A percentile compares a stretch with the other conserved stretches of the same genome.
Evolutionary conservation across 2,329 filamentous ascomycete genomes (phyloP).

Genomic region (Ophiocordyceps camponoti-rufipedis): DNA sequence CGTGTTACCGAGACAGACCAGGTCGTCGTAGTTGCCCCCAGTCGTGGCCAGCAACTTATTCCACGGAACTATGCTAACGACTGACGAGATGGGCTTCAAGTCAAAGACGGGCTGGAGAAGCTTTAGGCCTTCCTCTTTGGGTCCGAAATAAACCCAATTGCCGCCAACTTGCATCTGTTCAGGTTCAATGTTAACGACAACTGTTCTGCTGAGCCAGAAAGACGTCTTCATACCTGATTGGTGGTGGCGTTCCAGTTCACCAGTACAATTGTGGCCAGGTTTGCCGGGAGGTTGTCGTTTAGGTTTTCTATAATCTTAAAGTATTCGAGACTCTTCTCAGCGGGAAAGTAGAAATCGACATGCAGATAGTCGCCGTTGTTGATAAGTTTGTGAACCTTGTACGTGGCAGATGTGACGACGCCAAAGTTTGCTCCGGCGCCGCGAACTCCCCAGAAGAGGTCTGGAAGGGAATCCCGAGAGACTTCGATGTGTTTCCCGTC

Average conservation of each 20-base stretch:
- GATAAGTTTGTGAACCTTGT: conserved; percentile 8
- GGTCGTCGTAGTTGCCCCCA: not conserved
- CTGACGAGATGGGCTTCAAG: not conserved
- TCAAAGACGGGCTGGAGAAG: not conserved
- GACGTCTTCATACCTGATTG: not conserved
- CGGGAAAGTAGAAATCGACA: conserved; percentile 8
- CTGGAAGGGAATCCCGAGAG: conserved; percentile 22
- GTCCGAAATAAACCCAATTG: not conserved
- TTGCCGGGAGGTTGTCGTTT: not conserved
- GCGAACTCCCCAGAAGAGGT: conserved; percentile 22
- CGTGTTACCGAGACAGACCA: not conserved
- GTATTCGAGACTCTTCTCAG: not conserved
- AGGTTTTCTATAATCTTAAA: not conserved
- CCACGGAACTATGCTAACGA: not conserved
- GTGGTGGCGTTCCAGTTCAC: not conserved
- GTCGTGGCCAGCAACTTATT: not conserved
- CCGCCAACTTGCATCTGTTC: not conserved
- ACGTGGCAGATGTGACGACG: conserved; percentile 21
- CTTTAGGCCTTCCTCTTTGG: not conserved
- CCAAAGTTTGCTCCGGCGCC: conserved; percentile 24
- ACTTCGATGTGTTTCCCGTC: conserved; percentile 16
- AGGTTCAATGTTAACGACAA: too few relatives aligned
- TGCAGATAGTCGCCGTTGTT: conserved; percentile 2
- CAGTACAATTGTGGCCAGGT: not conserved
- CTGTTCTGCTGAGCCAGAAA: too few relatives aligned